Percentiles rank a stretch among this genome's conserved stretches.
phyloP scores from a whole-genome alignment of 495 filamentous ascomycete species.

The Annulohypoxylon bovei region DNA sequence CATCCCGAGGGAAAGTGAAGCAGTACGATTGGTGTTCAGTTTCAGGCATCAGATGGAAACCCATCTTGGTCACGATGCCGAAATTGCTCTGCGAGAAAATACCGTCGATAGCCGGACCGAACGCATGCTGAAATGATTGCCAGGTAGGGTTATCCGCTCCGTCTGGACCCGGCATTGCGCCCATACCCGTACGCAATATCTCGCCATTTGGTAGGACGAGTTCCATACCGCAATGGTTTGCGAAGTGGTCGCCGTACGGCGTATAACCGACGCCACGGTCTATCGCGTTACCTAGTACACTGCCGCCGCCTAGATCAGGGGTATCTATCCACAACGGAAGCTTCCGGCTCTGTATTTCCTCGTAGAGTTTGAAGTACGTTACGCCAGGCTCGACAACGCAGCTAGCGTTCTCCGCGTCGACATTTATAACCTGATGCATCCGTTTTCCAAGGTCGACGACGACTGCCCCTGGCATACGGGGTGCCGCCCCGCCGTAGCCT shows the following conservation, averaged over 20 bases:
- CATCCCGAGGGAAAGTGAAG: slow-evolving; percentile 62
- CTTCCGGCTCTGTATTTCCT: slow-evolving; percentile 57
- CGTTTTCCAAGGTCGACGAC: slow-evolving; percentile 63
- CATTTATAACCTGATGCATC: slow-evolving; percentile 66
- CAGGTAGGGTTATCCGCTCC: slow-evolving; percentile 54
- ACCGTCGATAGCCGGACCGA: slow-evolving; percentile 66
- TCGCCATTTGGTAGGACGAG: slow-evolving; percentile 66
- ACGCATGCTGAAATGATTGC: slow-evolving; percentile 65
- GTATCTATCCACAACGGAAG: slow-evolving; percentile 62
- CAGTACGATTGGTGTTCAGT: slow-evolving; percentile 60
- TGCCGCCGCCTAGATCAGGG: slow-evolving; percentile 67
- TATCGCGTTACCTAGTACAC: slow-evolving; percentile 64
- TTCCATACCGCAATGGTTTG: slow-evolving; percentile 65
- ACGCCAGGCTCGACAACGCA: slow-evolving; percentile 69
- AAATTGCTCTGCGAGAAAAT: slow-evolving; percentile 68
- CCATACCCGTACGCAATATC: slow-evolving; percentile 68
- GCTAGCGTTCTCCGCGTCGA: slow-evolving; percentile 62
- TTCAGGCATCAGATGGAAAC: slow-evolving; percentile 64
- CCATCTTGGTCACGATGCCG: slow-evolving; percentile 70
- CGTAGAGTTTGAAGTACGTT: slow-evolving; percentile 63
- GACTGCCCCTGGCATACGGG: slow-evolving; percentile 63
- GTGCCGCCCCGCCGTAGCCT: slow-evolving; percentile 68
- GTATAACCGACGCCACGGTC: slow-evolving; percentile 70
- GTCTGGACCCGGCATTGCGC: slow-evolving; percentile 58
- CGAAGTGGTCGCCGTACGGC: slow-evolving; percentile 61